Conservation (phyloP, 116 monocot genomes). For the Posidonia oceanica region DNA sequence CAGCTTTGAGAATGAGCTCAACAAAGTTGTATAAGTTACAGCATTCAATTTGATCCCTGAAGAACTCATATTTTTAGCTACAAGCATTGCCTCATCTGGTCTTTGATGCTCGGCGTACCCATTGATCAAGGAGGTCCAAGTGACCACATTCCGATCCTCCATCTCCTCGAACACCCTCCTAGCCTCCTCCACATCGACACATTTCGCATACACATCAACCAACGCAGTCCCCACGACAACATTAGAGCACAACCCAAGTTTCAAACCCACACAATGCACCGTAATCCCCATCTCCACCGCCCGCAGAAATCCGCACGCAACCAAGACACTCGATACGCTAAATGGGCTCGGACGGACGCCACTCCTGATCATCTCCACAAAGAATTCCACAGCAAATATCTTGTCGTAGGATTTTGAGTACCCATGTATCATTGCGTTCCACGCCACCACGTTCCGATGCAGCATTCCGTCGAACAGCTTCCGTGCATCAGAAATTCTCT, state of each 20-base stretch:
- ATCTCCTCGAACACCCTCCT: conserved; percentile 42
- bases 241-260: conserved; percentile 18
- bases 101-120: conserved; percentile 18
- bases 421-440: conserved; percentile 40
- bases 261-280: conserved; percentile 33
- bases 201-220: conserved; percentile 8
- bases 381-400: background rate
- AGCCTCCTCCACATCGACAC: conserved; percentile 15
- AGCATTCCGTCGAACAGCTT: conserved; percentile 37
- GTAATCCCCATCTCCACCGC: conserved; percentile 8
- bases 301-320: conserved; percentile 12
- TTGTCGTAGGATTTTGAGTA: conserved; percentile 11
- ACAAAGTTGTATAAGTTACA: conserved; percentile 34
- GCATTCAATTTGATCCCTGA: conserved; percentile 13
- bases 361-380: conserved; percentile 15
- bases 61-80: conserved; percentile 32
- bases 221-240: conserved; percentile 18
- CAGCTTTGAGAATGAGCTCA: conserved; percentile 20
- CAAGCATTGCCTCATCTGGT: conserved; percentile 22
- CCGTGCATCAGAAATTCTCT: conserved; percentile 8
- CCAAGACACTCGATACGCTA: conserved; percentile 23
- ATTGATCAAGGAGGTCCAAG: conserved; percentile 42
- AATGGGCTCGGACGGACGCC: conserved; percentile 17
- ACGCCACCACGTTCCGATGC: conserved; percentile 16
- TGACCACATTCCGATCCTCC: conserved; percentile 37